Conservation (phyloP, 352 stramenopile species). For the Pythium dissimile region DNA sequence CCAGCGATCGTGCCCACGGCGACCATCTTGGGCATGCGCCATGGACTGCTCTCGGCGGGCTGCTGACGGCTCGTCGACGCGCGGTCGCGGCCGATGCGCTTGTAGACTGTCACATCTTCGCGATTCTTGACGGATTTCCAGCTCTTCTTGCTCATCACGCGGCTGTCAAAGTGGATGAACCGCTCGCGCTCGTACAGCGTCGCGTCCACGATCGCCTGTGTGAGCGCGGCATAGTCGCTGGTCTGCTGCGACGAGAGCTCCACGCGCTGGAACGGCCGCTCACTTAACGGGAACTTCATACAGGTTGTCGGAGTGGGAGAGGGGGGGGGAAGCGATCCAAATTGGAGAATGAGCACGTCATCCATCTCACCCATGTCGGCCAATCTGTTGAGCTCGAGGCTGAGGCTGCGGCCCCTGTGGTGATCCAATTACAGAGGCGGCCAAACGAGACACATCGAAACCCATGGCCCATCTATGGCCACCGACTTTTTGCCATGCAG, state of each 20-base stretch:
- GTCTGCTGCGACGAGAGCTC: conserved; percentile 29
- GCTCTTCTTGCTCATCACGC: conserved; percentile 27
- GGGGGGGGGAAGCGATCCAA: neutral
- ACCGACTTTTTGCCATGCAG: too few species aligned
- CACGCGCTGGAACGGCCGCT: conserved; percentile 24
- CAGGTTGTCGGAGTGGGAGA: neutral
- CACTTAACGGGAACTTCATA: conserved; percentile 9
- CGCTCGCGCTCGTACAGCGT: conserved; percentile 28
- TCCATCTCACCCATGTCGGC: too few species aligned
- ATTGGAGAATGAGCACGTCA: neutral
- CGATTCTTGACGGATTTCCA: conserved; percentile 40
- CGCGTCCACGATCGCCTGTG: conserved; percentile 28
- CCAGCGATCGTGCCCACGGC: conserved; percentile 46
- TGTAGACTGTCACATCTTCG: conserved; percentile 32
- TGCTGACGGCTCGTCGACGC: conserved; percentile 5
- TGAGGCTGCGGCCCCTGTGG: too few species aligned
- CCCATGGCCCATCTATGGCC: too few species aligned
- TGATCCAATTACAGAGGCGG: too few species aligned
- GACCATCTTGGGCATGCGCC: conserved; percentile 39
- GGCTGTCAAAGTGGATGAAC: conserved; percentile 31
- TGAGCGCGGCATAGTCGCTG: conserved; percentile 34
- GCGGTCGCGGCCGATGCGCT: conserved; percentile 7
- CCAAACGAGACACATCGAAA: too few species aligned
- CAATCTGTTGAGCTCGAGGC: too few species aligned
- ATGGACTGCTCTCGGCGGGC: conserved; percentile 29